Evolutionary conservation across 2,329 filamentous ascomycete genomes (phyloP).

Genomic region (Fusarium chaquense): DNA sequence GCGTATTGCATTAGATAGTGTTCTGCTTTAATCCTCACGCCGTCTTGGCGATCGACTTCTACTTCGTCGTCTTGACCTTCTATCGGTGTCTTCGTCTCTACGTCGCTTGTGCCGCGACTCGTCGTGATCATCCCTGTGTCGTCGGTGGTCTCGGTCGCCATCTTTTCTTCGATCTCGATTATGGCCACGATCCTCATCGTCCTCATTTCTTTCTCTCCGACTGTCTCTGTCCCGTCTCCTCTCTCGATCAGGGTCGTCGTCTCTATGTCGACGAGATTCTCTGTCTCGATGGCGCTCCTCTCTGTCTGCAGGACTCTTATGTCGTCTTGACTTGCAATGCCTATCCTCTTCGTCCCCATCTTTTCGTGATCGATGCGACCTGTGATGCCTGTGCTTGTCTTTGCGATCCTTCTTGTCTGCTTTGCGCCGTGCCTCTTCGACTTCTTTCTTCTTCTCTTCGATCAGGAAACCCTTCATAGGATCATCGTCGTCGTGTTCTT

Average conservation of each 20-base stretch:
- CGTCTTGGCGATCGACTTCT: slow-evolving; percentile 60
- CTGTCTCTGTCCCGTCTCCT: slow-evolving; percentile 45
- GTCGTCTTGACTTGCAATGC: slow-evolving; percentile 53
- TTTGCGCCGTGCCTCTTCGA: slow-evolving; percentile 74
- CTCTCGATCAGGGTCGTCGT: slow-evolving; percentile 47
- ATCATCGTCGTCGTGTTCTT: slow-evolving; percentile 92
- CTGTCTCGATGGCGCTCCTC: slow-evolving; percentile 48
- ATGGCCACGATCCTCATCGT: slow-evolving; percentile 44
- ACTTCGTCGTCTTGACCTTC: slow-evolving; percentile 47
- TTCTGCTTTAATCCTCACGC: slow-evolving; percentile 44
- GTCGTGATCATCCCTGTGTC: slow-evolving; percentile 47
- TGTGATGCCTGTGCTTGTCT: slow-evolving; percentile 62
- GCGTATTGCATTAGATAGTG: slow-evolving; percentile 41
- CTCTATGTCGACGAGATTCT: slow-evolving; percentile 48
- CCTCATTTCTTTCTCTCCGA: slow-evolving; percentile 28
- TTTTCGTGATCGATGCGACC: slow-evolving; percentile 58
- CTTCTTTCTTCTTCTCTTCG: slow-evolving; percentile 90
- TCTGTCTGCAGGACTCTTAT: slow-evolving; percentile 51
- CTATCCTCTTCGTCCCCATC: slow-evolving; percentile 51
- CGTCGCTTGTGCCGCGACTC: slow-evolving; percentile 47
- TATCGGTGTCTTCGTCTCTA: slow-evolving; percentile 48
- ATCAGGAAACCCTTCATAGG: slow-evolving; percentile 96
- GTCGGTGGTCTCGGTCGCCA: slow-evolving; percentile 45
- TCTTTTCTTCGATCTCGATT: slow-evolving; percentile 44
- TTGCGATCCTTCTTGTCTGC: slow-evolving; percentile 62